Evolutionary conservation across 2,329 filamentous ascomycete genomes (phyloP), one percentile per base, ranked within the genome.

Genomic region (Epichloe sylvatica): DNA sequence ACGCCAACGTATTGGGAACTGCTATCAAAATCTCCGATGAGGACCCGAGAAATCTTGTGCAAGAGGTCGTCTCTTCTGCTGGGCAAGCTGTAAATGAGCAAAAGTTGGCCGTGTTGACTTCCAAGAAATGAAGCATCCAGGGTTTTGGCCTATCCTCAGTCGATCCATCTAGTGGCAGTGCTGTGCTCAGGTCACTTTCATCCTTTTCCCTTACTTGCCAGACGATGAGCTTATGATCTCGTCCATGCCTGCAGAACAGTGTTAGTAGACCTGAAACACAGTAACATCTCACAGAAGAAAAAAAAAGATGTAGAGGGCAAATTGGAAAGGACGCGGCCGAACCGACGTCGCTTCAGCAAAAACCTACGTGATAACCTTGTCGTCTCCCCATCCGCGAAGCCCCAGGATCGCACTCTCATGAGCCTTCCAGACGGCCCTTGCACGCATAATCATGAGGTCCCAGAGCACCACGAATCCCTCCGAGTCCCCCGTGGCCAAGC

Each of bases 71-170:
- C 6, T 64, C 57, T 7, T 53, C 52, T 41, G 67, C 62, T 52
- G 70, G 52, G 61, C 82, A 83, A 53, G 76, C 74, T 2, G 84
- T 75, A 63, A 95, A 95, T 2, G 84, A 77, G 63, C 92, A 98
- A 63, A 97, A 98, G 62, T 97, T 98, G 69, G 97, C 78, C 1
- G 91, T 88, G 61, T 96, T 96, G 41, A 97, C 88, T 5, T 85
- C 74, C 5, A 98, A 70, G 4, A 86, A 77, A 65, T 95, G 79
- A 21, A 95, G 66, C n/a, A 96, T 70, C 88, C 87, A 94, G 33
- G 92, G 92, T 58, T 82, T 75, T 17, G 75, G 77, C 54, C 69
- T 75, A 46, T 64, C 64, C 43, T 64, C 67, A 30, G 63, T 64
- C 2, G 62, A 69, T 44, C 69, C 67, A 53, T 94, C 86, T 34